A percentile compares a stretch with the other conserved stretches of the same genome.
Evolutionary conservation across 176 grass and related monocot genomes (phyloP).

Genomic region (Oryza brachyantha): DNA sequence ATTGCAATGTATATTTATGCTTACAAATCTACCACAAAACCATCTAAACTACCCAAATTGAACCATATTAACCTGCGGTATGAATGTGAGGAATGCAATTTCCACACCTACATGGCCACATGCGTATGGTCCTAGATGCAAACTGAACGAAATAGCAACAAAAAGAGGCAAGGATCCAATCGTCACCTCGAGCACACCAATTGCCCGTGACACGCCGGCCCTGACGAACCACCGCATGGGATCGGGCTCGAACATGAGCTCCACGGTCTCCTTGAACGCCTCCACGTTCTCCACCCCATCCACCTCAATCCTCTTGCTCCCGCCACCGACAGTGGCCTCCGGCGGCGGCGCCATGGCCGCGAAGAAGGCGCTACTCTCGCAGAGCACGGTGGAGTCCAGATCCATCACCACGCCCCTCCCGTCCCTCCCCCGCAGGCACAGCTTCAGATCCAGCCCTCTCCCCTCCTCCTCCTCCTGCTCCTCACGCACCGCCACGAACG

Average conservation of each 20-base stretch:
- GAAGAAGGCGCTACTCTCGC: constrained; percentile 69
- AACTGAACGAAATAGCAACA: neutral
- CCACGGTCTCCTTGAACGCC: constrained; percentile 62
- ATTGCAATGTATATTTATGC: neutral
- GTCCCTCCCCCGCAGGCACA: constrained; percentile 61
- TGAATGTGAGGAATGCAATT: neutral
- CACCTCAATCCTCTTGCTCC: constrained; percentile 47
- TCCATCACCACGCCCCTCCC: constrained; percentile 63
- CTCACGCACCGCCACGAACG: constrained; percentile 41
- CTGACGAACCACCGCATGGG: constrained; percentile 48
- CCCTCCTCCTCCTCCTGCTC: constrained; percentile 19
- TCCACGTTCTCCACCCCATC: constrained; percentile 70
- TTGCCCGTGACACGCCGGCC: constrained; percentile 63
- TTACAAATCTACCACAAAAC: neutral
- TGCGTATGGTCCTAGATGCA: neutral
- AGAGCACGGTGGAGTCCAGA: constrained; percentile 65
- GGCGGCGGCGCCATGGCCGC: constrained; percentile 47
- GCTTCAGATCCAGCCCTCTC: constrained; percentile 55
- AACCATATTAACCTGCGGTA: neutral
- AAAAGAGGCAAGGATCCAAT: neutral
- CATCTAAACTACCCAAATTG: neutral
- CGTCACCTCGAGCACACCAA: constrained; percentile 76
- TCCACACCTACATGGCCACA: neutral
- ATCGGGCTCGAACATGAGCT: constrained; percentile 75
- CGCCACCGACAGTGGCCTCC: neutral